These are phyloP conservation scores for Colletotrichum ledebouriae DNA, from an alignment of 2,329 filamentous ascomycete species.

Conservation along the genomic window DNA sequence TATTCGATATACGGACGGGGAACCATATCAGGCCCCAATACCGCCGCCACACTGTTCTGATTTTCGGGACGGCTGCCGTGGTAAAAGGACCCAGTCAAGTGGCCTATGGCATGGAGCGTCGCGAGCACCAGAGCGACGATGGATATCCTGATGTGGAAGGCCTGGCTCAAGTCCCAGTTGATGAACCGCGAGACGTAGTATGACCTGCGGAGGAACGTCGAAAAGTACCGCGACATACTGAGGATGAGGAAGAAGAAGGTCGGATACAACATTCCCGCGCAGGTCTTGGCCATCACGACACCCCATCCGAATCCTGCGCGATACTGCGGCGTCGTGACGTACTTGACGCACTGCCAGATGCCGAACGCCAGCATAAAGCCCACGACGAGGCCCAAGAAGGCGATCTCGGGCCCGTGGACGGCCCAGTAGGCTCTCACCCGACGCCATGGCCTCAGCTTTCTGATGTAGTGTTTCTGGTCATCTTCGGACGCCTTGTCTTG, in stretches of 20 bases:
- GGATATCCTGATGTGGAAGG: constrained; percentile 69
- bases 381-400: constrained; percentile 63
- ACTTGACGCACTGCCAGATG: constrained; percentile 69
- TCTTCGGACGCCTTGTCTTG: constrained; percentile 62
- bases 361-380: constrained; percentile 64
- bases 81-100: constrained; percentile 65
- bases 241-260: constrained; percentile 71
- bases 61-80: constrained; percentile 61
- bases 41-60: constrained; percentile 58
- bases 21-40: constrained; percentile 59
- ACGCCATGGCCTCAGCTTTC: constrained; percentile 59
- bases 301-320: constrained; percentile 68
- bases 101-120: constrained; percentile 66
- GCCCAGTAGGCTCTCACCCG: constrained; percentile 66
- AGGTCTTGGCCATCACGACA: constrained; percentile 67
- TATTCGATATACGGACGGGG: constrained; percentile 61
- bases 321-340: constrained; percentile 58
- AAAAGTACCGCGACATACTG: constrained; percentile 69
- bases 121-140: constrained; percentile 63
- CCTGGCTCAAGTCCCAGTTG: constrained; percentile 69
- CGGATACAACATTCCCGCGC: constrained; percentile 67
- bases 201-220: constrained; percentile 65
- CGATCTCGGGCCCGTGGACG: constrained; percentile 65
- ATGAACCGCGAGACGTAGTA: constrained; percentile 66
- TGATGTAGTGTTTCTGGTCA: constrained; percentile 61